Conservation (phyloP, 2,329 filamentous ascomycete genomes). For the Lachnellula subtilissima region DNA sequence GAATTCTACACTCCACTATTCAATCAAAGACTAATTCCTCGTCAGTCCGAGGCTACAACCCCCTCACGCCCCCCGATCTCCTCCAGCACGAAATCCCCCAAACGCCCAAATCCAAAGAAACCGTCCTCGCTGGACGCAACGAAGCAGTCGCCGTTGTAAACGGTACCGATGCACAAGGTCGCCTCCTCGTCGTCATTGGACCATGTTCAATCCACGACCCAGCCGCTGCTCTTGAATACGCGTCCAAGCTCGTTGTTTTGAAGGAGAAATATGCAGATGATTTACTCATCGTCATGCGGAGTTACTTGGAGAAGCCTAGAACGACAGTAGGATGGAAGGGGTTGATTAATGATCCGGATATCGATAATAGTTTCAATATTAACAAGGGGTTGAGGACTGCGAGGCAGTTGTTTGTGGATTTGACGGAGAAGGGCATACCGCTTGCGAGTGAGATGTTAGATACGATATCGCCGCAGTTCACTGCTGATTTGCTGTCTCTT, state of each 20-base stretch:
- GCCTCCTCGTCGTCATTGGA: conserved; percentile 76
- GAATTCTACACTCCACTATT: conserved; percentile 5
- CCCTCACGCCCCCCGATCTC: conserved; percentile 85
- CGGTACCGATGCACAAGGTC: conserved; percentile 53
- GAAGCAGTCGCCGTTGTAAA: conserved; percentile 67
- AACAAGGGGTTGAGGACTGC: conserved; percentile 91
- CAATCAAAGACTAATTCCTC: conserved; percentile 22
- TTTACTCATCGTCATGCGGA: conserved; percentile 92
- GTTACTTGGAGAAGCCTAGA: conserved; percentile 96
- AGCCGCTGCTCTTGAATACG: conserved; percentile 85
- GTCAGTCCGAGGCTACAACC: conserved; percentile 82
- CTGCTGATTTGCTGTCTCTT: conserved; percentile 85
- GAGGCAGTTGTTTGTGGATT: conserved; percentile 85
- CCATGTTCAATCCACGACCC: conserved; percentile 98
- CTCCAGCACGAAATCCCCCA: conserved; percentile 87
- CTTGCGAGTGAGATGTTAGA: conserved; percentile 97
- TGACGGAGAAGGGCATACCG: conserved; percentile 90
- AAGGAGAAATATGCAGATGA: conserved; percentile 88
- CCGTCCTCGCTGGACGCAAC: conserved; percentile 56
- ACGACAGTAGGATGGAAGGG: conserved; percentile 99
- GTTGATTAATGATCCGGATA: conserved; percentile 96
- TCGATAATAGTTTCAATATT: conserved; percentile 98
- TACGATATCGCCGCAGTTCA: conserved; percentile 95
- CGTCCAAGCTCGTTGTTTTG: conserved; percentile 71
- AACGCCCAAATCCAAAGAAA: conserved; percentile 38